Evolutionary conservation across 2,329 filamentous ascomycete species (phyloP).

Genomic region (Fusarium agapanthi): DNA sequence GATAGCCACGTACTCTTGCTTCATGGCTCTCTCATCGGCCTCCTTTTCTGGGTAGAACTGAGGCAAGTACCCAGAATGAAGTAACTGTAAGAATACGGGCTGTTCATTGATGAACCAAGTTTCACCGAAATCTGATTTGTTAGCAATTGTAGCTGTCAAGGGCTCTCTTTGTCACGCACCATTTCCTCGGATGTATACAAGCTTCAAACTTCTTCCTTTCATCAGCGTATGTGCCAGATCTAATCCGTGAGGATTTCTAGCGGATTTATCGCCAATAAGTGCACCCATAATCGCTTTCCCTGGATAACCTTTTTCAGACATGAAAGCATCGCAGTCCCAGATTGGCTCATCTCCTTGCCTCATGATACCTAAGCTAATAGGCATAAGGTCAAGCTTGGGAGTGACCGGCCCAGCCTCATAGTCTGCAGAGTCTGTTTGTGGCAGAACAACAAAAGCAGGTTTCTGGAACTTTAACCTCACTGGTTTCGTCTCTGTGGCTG

Average conservation of each 20-base stretch:
- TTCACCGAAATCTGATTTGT: constrained; percentile 11
- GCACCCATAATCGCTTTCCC: constrained; percentile 14
- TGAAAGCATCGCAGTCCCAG: constrained; percentile 14
- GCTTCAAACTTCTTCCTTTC: not conserved
- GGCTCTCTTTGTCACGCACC: not conserved
- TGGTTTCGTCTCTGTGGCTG: not conserved
- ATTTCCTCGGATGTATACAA: constrained; percentile 20
- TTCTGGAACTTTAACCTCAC: not conserved
- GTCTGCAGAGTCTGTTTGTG: not conserved
- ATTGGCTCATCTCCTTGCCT: not conserved
- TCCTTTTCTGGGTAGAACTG: constrained; percentile 21
- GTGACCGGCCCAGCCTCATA: not conserved
- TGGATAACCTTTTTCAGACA: not conserved
- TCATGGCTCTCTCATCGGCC: not conserved
- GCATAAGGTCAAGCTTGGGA: not conserved
- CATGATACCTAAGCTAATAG: not conserved
- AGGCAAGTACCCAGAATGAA: constrained; percentile 17
- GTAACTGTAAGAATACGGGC: constrained; percentile 16
- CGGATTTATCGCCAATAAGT: constrained; percentile 16
- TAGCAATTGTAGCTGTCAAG: not conserved
- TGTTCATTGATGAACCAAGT: constrained; percentile 28
- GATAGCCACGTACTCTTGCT: constrained; percentile 8
- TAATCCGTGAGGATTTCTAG: constrained; percentile 6
- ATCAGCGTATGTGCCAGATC: constrained; percentile 16
- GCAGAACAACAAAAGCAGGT: constrained; percentile 9